Evolutionary conservation across 73 alveolate species (phyloP).

Genomic region (Stentor roeselii): DNA sequence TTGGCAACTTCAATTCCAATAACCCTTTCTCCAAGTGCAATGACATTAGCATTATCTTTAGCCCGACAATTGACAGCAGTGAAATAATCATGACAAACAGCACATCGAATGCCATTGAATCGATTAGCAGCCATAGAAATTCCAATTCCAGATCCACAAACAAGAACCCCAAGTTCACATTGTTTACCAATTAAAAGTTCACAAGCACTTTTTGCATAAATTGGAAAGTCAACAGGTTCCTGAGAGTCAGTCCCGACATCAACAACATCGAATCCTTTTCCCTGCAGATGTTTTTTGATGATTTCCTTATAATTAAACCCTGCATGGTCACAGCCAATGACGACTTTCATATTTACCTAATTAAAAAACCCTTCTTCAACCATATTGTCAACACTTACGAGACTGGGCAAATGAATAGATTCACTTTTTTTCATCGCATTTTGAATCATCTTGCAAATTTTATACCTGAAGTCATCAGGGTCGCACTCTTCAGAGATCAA

Average conservation of each 20-base stretch:
- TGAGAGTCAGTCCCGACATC: conserved; percentile 46
- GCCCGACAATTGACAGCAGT: conserved; percentile 49
- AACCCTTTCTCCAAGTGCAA: conserved; percentile 60
- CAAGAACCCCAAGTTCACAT: conserved; percentile 42
- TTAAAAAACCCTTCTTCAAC: neutral
- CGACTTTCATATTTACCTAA: conserved; percentile 16
- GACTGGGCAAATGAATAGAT: neutral
- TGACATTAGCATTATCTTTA: conserved; percentile 51
- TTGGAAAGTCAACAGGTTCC: conserved; percentile 60
- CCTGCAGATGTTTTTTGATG: conserved; percentile 31
- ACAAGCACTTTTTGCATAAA: conserved; percentile 45
- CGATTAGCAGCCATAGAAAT: conserved; percentile 64
- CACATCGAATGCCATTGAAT: conserved; percentile 68
- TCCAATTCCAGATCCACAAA: conserved; percentile 77
- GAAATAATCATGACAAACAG: conserved; percentile 59
- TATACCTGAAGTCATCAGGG: neutral
- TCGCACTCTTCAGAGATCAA: neutral
- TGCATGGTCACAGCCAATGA: conserved; percentile 69
- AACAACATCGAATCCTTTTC: conserved; percentile 36
- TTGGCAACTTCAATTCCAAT: conserved; percentile 52
- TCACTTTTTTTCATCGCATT: neutral
- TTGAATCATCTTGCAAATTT: neutral
- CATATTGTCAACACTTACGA: neutral
- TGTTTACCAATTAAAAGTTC: conserved; percentile 38
- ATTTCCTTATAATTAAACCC: conserved; percentile 45